Evolutionary conservation across 345 rosid species (phyloP).

Genomic region (Moricandia moricandioides): DNA sequence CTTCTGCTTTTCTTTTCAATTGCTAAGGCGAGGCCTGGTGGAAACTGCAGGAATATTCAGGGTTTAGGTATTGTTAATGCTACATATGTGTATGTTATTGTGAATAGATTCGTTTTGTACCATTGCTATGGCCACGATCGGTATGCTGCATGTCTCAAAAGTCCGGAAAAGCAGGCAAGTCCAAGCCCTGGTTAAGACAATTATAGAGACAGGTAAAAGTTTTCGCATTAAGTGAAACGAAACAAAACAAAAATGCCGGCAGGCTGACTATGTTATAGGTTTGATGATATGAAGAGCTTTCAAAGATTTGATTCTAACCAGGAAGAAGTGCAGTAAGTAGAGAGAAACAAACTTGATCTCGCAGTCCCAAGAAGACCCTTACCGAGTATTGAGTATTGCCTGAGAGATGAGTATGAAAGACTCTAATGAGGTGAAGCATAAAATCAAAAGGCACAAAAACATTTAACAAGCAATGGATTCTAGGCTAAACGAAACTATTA

Average conservation of each 20-base stretch:
- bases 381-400: conserved; percentile 69
- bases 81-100: neutral
- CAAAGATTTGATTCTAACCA: conserved; percentile 53
- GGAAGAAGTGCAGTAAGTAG: conserved; percentile 84
- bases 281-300: conserved; percentile 2
- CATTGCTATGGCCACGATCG: conserved; percentile 77
- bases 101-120: conserved; percentile 38
- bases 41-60: conserved; percentile 51
- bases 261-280: neutral
- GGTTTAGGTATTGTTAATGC: neutral
- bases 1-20: conserved; percentile 95
- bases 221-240: neutral
- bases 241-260: neutral
- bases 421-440: neutral
- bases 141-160: conserved; percentile 63
- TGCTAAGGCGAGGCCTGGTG: conserved; percentile 78
- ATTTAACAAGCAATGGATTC: neutral
- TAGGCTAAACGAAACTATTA: conserved; percentile 19
- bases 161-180: conserved; percentile 81
- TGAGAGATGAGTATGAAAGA: conserved; percentile 33
- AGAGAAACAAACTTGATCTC: conserved; percentile 93
- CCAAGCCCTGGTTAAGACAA: conserved; percentile 60
- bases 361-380: conserved; percentile 86
- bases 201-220: neutral
- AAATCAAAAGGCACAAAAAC: neutral